Percentiles rank a stretch among this genome's conserved stretches.
phyloP scores from a whole-genome alignment of 495 filamentous ascomycete genomes.

The Hypoxylon fragiforme region DNA sequence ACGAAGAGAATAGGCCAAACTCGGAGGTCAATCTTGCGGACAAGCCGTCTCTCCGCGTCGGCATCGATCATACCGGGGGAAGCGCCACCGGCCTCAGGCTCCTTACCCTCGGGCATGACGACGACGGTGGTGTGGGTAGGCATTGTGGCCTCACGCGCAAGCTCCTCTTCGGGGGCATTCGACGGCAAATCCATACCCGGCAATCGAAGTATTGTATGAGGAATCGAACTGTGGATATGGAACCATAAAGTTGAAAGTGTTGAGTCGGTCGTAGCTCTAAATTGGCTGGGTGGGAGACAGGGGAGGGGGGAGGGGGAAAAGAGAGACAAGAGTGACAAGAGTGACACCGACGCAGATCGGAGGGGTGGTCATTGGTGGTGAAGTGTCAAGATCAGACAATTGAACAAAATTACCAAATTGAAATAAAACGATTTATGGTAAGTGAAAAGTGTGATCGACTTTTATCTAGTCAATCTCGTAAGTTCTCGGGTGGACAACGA shows the following conservation, averaged over 20 bases:
- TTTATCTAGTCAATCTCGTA: neutral
- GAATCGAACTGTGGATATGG: neutral
- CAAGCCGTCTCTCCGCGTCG: constrained; percentile 34
- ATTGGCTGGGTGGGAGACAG: neutral
- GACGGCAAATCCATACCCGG: constrained; percentile 16
- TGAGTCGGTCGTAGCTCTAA: neutral
- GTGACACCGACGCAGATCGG: constrained; percentile 6
- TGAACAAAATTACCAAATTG: no score
- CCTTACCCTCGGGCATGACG: constrained; percentile 13
- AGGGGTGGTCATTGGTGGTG: neutral
- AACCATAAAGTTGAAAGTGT: neutral
- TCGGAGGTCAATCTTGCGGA: constrained; percentile 43
- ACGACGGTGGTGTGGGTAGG: constrained; percentile 2
- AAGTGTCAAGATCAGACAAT: neutral
- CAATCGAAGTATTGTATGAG: neutral
- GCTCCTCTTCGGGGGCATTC: constrained; percentile 20
- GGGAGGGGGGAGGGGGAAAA: neutral
- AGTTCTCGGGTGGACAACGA: no score
- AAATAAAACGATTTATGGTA: neutral
- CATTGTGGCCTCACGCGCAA: constrained; percentile 2
- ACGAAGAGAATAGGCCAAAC: constrained; percentile 48
- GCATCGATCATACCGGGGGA: constrained; percentile 19
- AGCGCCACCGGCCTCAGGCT: neutral
- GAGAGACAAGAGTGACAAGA: no score
- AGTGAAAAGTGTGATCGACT: neutral